Base-by-base conservation (phyloP, 2,329 filamentous ascomycete genomes). In the Cercospora sp. region DNA sequence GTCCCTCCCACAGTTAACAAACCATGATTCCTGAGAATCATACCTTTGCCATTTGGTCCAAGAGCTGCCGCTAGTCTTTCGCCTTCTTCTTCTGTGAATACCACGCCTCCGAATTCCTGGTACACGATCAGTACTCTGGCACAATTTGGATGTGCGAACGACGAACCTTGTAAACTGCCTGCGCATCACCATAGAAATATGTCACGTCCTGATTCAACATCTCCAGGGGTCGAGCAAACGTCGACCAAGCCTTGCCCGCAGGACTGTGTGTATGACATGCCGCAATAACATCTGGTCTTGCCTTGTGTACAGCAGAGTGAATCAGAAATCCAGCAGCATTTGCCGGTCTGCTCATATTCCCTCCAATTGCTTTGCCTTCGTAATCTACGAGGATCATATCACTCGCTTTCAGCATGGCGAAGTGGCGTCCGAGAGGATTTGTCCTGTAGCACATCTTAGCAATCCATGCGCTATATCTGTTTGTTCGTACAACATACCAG, bases 301-400 rank as follows among this genome's bases (percentile, higher is more conserved):
- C 87, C 79, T 88, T 89, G 80, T 92, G 90, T 10, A 92, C 81
- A 26, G 88, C 89, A 6, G 84, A 85, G 79, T 92, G 90, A 72
- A 93, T 92, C 69, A 88, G 80, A 75, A 90, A 91, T 5, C 90
- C 90, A 0, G 90, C 88, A 3, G 86, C 85, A 76, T 92, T 92
- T 58, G 85, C 85, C 1, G 89, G 86, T 33, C 85, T 81, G 13
- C 78, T 83, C 67, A 80, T 83, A 73, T 90, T 89, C 1, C 89
- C 89, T 16, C 87, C 88, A 5, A 90, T 84, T 9, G 89, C 83
- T 16, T 85, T 84, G n/a, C 89, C 90, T 10, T 84, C 77, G 63
- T 87, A 82, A 70, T 91, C 86, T 2, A 91, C 83, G 53, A 89
- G 84, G 59, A 91, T 86, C 85, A 91, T 88, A 75, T 91, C 89